Evolutionary conservation across 208 protist species (phyloP).

Genomic region (Polymyxa betae): DNA sequence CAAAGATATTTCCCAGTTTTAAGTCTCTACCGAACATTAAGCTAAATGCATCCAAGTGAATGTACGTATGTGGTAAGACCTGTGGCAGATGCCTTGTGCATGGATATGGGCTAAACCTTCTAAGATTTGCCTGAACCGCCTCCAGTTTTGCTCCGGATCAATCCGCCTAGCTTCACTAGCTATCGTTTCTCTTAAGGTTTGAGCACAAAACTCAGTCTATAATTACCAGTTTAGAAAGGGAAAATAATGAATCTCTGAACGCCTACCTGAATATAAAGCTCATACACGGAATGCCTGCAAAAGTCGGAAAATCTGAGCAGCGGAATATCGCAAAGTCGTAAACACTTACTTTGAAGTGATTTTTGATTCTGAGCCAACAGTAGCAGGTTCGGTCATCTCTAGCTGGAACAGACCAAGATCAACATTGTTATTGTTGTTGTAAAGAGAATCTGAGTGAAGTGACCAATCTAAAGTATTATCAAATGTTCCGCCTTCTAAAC

Average conservation of each 20-base stretch:
- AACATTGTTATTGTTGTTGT: background rate
- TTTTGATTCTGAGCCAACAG: no score
- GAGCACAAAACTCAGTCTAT: conserved; percentile 48
- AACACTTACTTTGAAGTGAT: background rate
- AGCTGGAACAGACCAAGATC: conserved; percentile 12
- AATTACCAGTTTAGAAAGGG: background rate
- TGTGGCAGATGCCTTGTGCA: conserved; percentile 3
- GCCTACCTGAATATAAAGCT: conserved; percentile 9
- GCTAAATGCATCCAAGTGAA: background rate
- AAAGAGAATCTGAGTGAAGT: conserved; percentile 25
- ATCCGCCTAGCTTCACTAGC: conserved; percentile 23
- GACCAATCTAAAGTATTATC: background rate
- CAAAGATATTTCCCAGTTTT: conserved; percentile 36
- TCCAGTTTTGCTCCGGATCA: conserved; percentile 43
- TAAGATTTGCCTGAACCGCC: conserved; percentile 1
- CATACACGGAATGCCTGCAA: background rate
- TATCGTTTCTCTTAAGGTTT: conserved; percentile 26
- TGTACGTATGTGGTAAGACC: background rate
- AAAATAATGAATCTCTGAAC: background rate
- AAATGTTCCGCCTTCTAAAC: background rate
- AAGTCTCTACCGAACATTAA: background rate
- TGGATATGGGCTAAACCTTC: conserved; percentile 44
- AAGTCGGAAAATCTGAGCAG: no score
- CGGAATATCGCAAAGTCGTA: no score
- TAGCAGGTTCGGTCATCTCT: background rate